These are phyloP conservation scores for Sindora glabra DNA, from an alignment of 306 rosid species.

Conservation along the genomic window DNA sequence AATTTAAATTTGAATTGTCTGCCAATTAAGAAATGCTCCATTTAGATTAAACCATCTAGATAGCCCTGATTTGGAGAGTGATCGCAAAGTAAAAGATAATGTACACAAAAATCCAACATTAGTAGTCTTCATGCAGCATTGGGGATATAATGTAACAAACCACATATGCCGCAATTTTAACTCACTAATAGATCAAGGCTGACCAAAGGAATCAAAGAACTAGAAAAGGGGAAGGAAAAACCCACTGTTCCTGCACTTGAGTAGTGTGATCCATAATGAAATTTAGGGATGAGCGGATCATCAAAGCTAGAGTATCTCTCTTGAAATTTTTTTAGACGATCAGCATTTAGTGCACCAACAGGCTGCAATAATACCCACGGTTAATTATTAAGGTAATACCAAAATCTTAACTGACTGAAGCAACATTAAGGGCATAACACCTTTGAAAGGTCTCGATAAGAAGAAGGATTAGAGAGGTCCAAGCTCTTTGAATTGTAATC, in stretches of 20 bases:
- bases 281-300: constrained; percentile 92
- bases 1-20: background rate
- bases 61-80: background rate
- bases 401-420: constrained; percentile 11
- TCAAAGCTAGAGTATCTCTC: constrained; percentile 90
- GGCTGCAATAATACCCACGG: constrained; percentile 50
- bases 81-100: background rate
- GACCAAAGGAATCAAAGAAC: background rate
- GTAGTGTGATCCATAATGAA: constrained; percentile 97
- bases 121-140: background rate
- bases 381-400: background rate
- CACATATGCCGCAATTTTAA: background rate
- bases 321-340: constrained; percentile 76
- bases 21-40: background rate
- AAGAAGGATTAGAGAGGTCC: constrained; percentile 80
- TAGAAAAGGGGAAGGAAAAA: constrained; percentile 4
- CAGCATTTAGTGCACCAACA: constrained; percentile 77
- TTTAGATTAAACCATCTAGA: background rate
- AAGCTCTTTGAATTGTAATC: constrained; percentile 81
- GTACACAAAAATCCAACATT: background rate
- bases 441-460: constrained; percentile 92
- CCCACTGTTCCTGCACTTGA: constrained; percentile 98
- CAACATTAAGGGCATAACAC: constrained; percentile 33
- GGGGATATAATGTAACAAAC: constrained; percentile 1
- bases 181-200: constrained; percentile 1